These are phyloP conservation scores for Drechslerella coelobrocha DNA, from an alignment of 2,329 filamentous ascomycete species.

Conservation along the genomic window DNA sequence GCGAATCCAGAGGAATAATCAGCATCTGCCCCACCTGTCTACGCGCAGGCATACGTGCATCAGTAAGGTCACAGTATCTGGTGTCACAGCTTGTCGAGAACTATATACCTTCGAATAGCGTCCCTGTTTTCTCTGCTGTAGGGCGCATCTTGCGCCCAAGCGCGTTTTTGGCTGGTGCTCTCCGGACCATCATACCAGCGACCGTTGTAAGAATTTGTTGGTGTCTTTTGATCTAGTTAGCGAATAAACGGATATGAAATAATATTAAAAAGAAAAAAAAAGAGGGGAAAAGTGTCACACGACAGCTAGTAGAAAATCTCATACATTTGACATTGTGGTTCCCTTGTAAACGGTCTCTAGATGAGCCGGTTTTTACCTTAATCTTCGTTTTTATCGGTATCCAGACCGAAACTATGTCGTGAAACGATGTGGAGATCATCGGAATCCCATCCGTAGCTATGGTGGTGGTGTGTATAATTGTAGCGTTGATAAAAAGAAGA, in stretches of 20 bases:
- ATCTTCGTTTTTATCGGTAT: slow-evolving; percentile 47
- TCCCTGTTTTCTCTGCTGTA: slow-evolving; percentile 46
- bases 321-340: slow-evolving; percentile 47
- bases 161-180: slow-evolving; percentile 46
- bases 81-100: not conserved
- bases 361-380: slow-evolving; percentile 43
- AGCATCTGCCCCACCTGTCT: slow-evolving; percentile 76
- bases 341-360: slow-evolving; percentile 34
- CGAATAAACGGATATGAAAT: not conserved
- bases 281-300: slow-evolving; percentile 14
- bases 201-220: slow-evolving; percentile 38
- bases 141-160: slow-evolving; percentile 46
- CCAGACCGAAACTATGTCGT: slow-evolving; percentile 46
- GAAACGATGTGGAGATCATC: slow-evolving; percentile 50
- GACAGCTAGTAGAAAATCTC: slow-evolving; percentile 8
- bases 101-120: slow-evolving; percentile 40
- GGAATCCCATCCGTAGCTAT: slow-evolving; percentile 48
- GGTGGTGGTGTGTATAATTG: slow-evolving; percentile 4
- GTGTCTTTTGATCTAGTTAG: slow-evolving; percentile 8
- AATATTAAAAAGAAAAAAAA: not conserved
- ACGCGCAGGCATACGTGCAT: not conserved
- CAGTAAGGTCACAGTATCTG: not conserved
- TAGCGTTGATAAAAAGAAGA: not conserved
- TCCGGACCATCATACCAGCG: slow-evolving; percentile 45
- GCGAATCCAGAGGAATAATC: slow-evolving; percentile 65